Evolutionary conservation across 805 yeast genomes (phyloP), one percentile per base, ranked within the genome.

Genomic region (Priceomyces castillae): DNA sequence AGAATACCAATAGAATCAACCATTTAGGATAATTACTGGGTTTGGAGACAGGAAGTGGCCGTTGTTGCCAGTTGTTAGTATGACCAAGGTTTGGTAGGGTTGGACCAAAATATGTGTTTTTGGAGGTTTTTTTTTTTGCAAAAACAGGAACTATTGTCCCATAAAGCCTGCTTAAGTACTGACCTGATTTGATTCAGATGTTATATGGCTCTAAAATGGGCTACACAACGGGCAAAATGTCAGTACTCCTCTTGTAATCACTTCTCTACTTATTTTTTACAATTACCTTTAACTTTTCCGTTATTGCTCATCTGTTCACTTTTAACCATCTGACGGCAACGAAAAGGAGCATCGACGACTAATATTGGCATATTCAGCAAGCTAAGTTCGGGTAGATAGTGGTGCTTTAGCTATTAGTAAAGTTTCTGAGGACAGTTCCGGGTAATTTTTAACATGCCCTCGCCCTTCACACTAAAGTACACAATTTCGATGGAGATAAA

Each of bases 401-500:
- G n/a, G n/a, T 23, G 10, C 26, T 23, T 7, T 23, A 10, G 15
- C 15, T 28, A 5, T 28, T 28, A 5, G 15, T 28, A 28, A 12
- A 5, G 36, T 16, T 33, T 33, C n/a, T 16, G 6, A 15, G 36
- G 20, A 10, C 11, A 33, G 25, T 34, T 34, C 37, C 37, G 37
- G 37, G 37, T 34, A 34, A 34, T 22, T 6, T 12, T 20, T 19
- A 11, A 20, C 9, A 18, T 18, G 10, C 25, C 18, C 37, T 34
- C 37, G 37, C 37, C 26, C 25, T 34, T 11, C 31, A n/a, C n/a
- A 11, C 10, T 28, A 22, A 14, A 22, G 22, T 19, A 34, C 37
- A 34, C 37, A 34, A 34, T 34, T 34, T 34, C 37, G 37, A 34
- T 34, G 37, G 37, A 19, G 26, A 16, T 19, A 19, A 18, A 18